Conservation (phyloP, 257 asterid genomes). For the Echites panduratus region DNA sequence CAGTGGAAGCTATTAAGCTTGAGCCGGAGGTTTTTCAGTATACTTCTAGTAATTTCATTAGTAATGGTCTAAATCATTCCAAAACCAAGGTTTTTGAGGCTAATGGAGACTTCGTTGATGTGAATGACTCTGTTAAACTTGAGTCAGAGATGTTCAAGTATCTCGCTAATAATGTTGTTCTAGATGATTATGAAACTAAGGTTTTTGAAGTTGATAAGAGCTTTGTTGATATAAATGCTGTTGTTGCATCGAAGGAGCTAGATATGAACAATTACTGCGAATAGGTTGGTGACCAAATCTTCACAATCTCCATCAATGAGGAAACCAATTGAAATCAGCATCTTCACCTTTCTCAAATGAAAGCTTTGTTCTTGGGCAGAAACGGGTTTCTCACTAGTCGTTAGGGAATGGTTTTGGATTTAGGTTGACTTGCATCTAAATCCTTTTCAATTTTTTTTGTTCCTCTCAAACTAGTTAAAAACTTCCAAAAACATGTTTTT, state of each 20-base stretch:
- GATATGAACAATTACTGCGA: slow-evolving; percentile 33
- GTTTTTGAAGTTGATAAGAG: slow-evolving; percentile 9
- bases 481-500: too few relatives aligned
- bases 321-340: too few relatives aligned
- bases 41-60: neutral
- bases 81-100: slow-evolving; percentile 12
- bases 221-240: slow-evolving; percentile 4
- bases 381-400: too few relatives aligned
- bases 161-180: slow-evolving; percentile 4
- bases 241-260: slow-evolving; percentile 13
- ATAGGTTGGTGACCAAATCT: slow-evolving; percentile 30
- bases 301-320: slow-evolving; percentile 19
- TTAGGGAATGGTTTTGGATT: too few relatives aligned
- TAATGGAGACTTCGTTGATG: slow-evolving; percentile 7
- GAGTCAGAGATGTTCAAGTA: slow-evolving; percentile 16
- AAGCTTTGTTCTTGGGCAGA: too few relatives aligned
- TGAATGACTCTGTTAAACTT: slow-evolving; percentile 5
- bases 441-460: too few relatives aligned
- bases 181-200: slow-evolving; percentile 10
- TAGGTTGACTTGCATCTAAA: too few relatives aligned
- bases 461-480: too few relatives aligned
- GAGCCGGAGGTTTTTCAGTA: slow-evolving; percentile 15
- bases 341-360: too few relatives aligned
- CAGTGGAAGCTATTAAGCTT: slow-evolving; percentile 6
- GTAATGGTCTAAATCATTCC: slow-evolving; percentile 1